These are phyloP conservation scores for Aureobasidium mangrovei DNA, from an alignment of 2,329 filamentous ascomycete species.

Conservation along the genomic window DNA sequence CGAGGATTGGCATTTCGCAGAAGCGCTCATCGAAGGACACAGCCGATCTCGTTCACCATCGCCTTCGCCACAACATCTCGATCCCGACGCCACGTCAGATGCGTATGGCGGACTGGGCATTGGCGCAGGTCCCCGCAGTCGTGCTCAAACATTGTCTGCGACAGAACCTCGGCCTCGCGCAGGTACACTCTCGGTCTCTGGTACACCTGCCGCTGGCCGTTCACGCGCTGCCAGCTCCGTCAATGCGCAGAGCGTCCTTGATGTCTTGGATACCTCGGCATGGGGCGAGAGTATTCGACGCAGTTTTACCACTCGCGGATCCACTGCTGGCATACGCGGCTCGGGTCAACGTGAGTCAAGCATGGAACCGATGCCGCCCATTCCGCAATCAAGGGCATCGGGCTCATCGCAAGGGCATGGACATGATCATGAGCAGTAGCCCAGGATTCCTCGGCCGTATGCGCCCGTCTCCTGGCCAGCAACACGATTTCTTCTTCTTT, in stretches of 20 bases:
- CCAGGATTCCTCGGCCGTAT: neutral
- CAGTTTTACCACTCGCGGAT: conserved; percentile 59
- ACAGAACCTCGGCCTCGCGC: neutral
- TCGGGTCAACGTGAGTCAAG: neutral
- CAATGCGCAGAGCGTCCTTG: conserved; percentile 67
- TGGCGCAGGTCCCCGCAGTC: neutral
- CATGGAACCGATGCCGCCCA: neutral
- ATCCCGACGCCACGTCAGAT: conserved; percentile 1
- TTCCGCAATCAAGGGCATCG: neutral
- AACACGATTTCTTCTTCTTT: no score
- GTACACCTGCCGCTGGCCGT: conserved; percentile 28
- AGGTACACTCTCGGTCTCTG: neutral
- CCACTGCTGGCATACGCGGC: neutral
- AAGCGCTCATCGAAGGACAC: conserved; percentile 9
- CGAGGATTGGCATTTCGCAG: conserved; percentile 13
- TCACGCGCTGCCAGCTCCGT: conserved; percentile 60
- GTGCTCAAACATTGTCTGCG: neutral
- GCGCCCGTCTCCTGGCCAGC: neutral
- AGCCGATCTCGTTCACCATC: conserved; percentile 20
- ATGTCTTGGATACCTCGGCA: conserved; percentile 77
- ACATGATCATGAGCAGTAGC: neutral
- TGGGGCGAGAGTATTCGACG: conserved; percentile 90
- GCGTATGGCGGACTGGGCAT: conserved; percentile 5
- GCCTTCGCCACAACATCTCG: conserved; percentile 12
- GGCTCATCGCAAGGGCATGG: neutral